Percentiles rank a stretch among this genome's conserved stretches.
Conservation (phyloP, 768 basidiomycete species). For the Mycena maculata region DNA sequence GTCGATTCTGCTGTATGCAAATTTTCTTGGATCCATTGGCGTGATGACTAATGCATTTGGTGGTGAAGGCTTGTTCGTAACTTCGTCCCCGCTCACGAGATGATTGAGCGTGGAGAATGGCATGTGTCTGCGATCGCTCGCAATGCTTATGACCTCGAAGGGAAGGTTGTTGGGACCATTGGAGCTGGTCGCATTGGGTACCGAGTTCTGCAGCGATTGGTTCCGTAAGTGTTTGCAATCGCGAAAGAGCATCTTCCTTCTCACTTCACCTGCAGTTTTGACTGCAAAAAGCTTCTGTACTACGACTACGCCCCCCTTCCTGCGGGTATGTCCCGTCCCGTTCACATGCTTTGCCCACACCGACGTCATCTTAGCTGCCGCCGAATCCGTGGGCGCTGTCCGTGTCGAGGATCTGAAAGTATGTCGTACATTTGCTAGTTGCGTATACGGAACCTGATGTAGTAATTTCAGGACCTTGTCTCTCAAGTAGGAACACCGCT, state of each 20-base stretch:
- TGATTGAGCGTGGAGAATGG: constrained; percentile 90
- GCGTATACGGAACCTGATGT: constrained; percentile 84
- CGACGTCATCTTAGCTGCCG: constrained; percentile 59
- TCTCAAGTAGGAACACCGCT: constrained; percentile 46
- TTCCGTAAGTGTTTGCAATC: constrained; percentile 50
- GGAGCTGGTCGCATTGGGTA: constrained; percentile 87
- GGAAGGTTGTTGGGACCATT: constrained; percentile 92
- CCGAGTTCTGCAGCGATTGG: constrained; percentile 82
- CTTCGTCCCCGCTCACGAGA: constrained; percentile 90
- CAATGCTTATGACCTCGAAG: constrained; percentile 89
- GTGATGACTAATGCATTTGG: neutral
- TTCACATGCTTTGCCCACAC: neutral
- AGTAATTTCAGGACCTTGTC: constrained; percentile 78
- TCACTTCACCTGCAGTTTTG: constrained; percentile 56
- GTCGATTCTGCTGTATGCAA: constrained; percentile 75
- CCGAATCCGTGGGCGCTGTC: constrained; percentile 73
- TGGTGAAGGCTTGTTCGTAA: constrained; percentile 77
- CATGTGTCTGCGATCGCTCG: constrained; percentile 85
- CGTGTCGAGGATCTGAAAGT: constrained; percentile 85
- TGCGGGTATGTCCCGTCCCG: constrained; percentile 53
- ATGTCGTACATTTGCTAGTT: constrained; percentile 34
- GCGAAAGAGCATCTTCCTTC: neutral
- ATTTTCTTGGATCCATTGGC: neutral
- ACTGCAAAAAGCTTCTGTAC: constrained; percentile 91
- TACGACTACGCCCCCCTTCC: constrained; percentile 86